These are phyloP conservation scores for Penicillium brasilianum DNA, from an alignment of 2,329 filamentous ascomycete species.

Conservation along the genomic window DNA sequence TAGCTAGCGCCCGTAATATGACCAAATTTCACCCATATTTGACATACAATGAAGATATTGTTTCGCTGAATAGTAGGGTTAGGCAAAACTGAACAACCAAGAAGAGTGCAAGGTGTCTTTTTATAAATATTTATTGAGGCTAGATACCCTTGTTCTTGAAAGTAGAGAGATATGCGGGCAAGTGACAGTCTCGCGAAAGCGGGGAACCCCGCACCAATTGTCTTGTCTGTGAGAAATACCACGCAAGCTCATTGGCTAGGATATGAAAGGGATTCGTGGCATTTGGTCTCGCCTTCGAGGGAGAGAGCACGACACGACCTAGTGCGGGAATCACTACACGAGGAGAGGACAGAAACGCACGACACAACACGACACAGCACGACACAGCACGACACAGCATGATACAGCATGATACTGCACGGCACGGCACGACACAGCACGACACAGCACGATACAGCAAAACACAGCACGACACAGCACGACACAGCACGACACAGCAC, in stretches of 20 bases:
- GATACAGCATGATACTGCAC: not conserved
- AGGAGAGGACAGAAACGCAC: not conserved
- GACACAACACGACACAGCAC: not conserved
- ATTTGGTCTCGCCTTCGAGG: not conserved
- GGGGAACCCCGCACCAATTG: not conserved
- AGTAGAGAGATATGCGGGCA: not conserved
- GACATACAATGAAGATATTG: not conserved
- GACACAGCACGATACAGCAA: not conserved
- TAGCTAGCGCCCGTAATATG: not conserved
- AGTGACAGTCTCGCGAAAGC: not conserved
- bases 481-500: not conserved
- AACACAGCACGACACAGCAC: not conserved
- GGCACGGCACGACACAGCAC: not conserved
- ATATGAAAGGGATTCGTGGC: not conserved
- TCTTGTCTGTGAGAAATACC: not conserved
- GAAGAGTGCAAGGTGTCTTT: not conserved
- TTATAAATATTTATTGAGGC: not conserved
- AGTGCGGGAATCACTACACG: not conserved
- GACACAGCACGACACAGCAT: not conserved
- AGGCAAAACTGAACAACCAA: not conserved
- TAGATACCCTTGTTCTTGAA: not conserved
- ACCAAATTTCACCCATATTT: not conserved
- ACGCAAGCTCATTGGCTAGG: not conserved
- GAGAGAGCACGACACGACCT: not conserved
- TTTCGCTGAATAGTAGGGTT: not conserved